Evolutionary conservation across 192 early-diverging fungal species (phyloP), one percentile per base, ranked within the genome.

Genomic region (Coemansia sp.): DNA sequence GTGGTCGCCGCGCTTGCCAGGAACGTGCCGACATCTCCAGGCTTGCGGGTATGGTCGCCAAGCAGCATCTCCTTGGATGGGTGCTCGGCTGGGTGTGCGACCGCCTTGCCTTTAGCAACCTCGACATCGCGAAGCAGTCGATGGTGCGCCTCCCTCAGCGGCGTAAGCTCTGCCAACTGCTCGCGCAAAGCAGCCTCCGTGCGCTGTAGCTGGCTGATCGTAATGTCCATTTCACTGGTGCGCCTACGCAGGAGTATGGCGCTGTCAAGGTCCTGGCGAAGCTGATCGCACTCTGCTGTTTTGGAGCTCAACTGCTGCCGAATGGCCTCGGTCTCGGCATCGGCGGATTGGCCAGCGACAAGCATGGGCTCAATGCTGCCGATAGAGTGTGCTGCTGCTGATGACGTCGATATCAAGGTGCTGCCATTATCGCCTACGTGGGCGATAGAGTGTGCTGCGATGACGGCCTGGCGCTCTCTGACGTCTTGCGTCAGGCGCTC

Each of bases 401-500:
- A 6, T 26, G 52, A 6, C 52, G 52, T 35, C 59, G 35, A 16
- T 40, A 23, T 7, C n/a, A 23, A n/a, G 9, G 59, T 23, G 4
- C 16, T 39, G 16, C 28, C 53, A 30, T 17, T 26, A 33, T 37
- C 59, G 19, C 59, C 10, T 40, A 17, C 63, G 11, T 40, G 59
- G 38, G 37, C 19, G 21, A 23, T 40, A 21, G 33, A 37, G 4
- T 26, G 59, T 6, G 59, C 38, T 5, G 59, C 33, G 37, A 61
- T 61, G 21, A 33, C 59, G n/a, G 67, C 58, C 19, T 75, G 66
- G 19, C 74, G 50, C 39, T 63, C 67, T 10, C 50, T 68, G 26
- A 72, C 62, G 38, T 82, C 80, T 37, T 63, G 74, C 19, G 65
- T 71, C 3, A 82, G 66, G 1, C 80, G 80, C 50, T 82, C 80